phyloP scores from a whole-genome alignment of 2,329 filamentous ascomycete genomes.

The Dactylellina parvicollis region DNA sequence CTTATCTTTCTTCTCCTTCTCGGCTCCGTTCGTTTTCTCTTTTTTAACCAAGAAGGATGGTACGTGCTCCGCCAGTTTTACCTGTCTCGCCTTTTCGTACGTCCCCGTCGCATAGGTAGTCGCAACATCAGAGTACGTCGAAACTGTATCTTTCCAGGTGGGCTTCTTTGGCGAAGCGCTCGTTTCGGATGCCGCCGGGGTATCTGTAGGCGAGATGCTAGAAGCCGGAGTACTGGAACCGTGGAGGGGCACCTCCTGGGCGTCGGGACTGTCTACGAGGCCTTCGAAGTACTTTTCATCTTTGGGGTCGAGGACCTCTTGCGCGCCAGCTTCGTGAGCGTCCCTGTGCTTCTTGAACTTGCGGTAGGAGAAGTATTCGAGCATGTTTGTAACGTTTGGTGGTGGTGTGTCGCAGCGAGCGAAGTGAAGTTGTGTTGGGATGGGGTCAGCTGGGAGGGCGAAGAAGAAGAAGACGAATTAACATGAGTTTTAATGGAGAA shows the following conservation, averaged over 20 bases:
- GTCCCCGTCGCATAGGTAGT: slow-evolving; percentile 23
- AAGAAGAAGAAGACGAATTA: neutral
- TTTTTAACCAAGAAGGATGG: slow-evolving; percentile 54
- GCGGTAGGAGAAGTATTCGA: slow-evolving; percentile 72
- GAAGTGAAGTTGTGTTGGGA: slow-evolving; percentile 19
- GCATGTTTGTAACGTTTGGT: slow-evolving; percentile 66
- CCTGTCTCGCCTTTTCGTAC: slow-evolving; percentile 37
- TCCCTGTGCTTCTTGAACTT: slow-evolving; percentile 71
- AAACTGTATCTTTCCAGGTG: slow-evolving; percentile 40
- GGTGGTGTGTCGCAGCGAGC: slow-evolving; percentile 7
- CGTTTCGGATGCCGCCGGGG: slow-evolving; percentile 40
- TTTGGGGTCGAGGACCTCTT: slow-evolving; percentile 45
- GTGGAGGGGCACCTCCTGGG: slow-evolving; percentile 29
- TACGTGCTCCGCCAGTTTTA: slow-evolving; percentile 52
- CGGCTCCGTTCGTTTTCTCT: slow-evolving; percentile 56
- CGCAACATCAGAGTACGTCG: slow-evolving; percentile 8
- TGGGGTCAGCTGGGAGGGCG: slow-evolving; percentile 17
- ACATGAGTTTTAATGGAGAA: neutral
- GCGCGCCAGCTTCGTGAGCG: slow-evolving; percentile 62
- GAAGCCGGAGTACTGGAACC: slow-evolving; percentile 33
- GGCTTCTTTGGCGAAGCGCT: slow-evolving; percentile 32
- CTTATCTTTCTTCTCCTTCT: slow-evolving; percentile 57
- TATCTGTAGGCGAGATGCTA: slow-evolving; percentile 36
- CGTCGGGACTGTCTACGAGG: slow-evolving; percentile 26
- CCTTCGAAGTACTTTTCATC: slow-evolving; percentile 53